phyloP scores from a whole-genome alignment of 768 basidiomycete genomes.

The Auricularia sp. region DNA sequence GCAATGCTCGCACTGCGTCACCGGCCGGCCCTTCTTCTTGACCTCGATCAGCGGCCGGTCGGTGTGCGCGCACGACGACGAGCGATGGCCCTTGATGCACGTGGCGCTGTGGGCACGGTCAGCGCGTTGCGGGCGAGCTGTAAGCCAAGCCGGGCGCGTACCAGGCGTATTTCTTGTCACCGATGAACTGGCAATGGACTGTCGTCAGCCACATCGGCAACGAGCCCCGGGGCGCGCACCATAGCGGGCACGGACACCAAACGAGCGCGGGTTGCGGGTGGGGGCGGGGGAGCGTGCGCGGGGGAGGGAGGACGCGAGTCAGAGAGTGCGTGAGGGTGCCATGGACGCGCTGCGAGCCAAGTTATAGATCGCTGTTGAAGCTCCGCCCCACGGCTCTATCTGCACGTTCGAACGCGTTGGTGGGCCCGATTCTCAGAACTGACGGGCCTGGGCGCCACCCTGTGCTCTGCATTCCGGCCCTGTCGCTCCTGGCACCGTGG shows the following conservation, averaged over 20 bases:
- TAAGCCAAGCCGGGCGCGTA: conserved; percentile 21
- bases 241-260: not conserved
- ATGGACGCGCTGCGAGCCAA: no score
- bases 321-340: no score
- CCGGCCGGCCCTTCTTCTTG: conserved; percentile 86
- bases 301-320: no score
- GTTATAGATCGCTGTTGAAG: no score
- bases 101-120: conserved; percentile 50
- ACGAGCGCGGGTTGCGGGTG: not conserved
- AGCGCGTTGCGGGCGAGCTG: conserved; percentile 3
- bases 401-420: no score
- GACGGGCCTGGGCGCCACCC: no score
- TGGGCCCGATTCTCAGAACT: no score
- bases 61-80: conserved; percentile 76
- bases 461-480: no score
- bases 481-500: no score
- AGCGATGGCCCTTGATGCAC: conserved; percentile 91
- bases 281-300: no score
- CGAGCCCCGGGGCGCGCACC: not conserved
- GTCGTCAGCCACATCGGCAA: not conserved
- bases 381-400: no score
- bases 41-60: conserved; percentile 88
- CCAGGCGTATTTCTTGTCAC: conserved; percentile 81
- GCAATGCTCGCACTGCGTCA: conserved; percentile 82
- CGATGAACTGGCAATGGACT: conserved; percentile 30